A percentile compares a stretch with the other conserved stretches of the same genome.
Conservation (phyloP, 2,329 filamentous ascomycete genomes). For the Fusarium agapanthi region DNA sequence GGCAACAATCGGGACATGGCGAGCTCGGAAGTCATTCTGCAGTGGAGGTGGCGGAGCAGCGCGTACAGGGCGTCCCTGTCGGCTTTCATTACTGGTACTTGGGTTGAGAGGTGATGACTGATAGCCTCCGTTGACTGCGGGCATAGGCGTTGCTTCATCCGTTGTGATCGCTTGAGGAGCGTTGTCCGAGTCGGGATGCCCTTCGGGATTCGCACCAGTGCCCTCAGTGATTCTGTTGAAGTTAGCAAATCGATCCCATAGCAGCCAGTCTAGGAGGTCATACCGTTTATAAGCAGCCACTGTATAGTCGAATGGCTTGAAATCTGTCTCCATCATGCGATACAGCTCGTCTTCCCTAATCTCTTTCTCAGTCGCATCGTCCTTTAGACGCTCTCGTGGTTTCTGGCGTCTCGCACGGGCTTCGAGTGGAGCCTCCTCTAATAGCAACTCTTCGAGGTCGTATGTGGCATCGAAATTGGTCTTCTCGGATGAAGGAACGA, state of each 20-base stretch:
- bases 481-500: constrained; percentile 94
- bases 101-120: constrained; percentile 40
- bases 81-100: constrained; percentile 40
- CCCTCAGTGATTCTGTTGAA: constrained; percentile 51
- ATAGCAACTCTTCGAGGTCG: constrained; percentile 89
- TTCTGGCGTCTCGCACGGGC: constrained; percentile 93
- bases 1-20: constrained; percentile 61
- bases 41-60: constrained; percentile 56
- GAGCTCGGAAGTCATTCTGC: constrained; percentile 56
- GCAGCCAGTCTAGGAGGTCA: constrained; percentile 37
- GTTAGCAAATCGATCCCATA: constrained; percentile 25
- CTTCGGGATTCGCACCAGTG: constrained; percentile 25
- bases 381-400: constrained; percentile 87
- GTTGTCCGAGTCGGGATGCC: constrained; percentile 21
- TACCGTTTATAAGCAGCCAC: constrained; percentile 80
- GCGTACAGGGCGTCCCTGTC: constrained; percentile 38
- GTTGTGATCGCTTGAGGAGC: constrained; percentile 61
- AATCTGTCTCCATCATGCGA: constrained; percentile 91
- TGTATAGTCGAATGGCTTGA: constrained; percentile 96
- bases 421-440: constrained; percentile 95
- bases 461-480: constrained; percentile 99
- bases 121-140: constrained; percentile 42
- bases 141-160: constrained; percentile 56
- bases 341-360: constrained; percentile 95
- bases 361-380: constrained; percentile 94